A percentile compares a stretch with the other conserved stretches of the same genome.
These are phyloP conservation scores for Pachysandra terminalis DNA, from an alignment of 164 flowering plant genomes.

Conservation along the genomic window DNA sequence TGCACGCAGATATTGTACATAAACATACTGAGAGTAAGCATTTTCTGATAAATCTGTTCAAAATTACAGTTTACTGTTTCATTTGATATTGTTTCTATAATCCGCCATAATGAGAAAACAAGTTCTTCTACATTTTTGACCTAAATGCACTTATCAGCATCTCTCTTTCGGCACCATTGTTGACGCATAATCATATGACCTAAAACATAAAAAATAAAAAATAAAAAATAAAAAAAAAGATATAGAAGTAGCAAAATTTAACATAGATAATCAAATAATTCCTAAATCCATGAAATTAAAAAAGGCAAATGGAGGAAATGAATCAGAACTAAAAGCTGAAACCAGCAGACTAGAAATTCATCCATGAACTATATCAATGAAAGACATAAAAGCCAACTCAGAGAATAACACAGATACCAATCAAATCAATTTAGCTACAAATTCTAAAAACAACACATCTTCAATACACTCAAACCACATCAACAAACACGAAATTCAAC, in stretches of 20 bases:
- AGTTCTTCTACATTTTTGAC: not conserved
- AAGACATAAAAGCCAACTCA: slow-evolving; percentile 7
- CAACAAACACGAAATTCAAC: slow-evolving; percentile 16
- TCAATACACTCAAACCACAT: slow-evolving; percentile 3
- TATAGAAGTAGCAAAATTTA: not conserved
- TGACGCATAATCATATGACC: not conserved
- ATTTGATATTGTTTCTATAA: not conserved
- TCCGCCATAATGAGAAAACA: not conserved
- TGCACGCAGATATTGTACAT: too few species aligned
- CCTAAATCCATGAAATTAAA: not conserved
- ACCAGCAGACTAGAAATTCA: not conserved
- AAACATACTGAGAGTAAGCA: too few species aligned
- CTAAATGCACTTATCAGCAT: not conserved
- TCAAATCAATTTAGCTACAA: slow-evolving; percentile 20
- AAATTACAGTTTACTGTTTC: not conserved
- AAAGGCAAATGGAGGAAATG: not conserved
- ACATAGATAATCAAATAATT: too few species aligned
- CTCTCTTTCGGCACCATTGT: not conserved
- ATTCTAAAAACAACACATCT: slow-evolving; percentile 12
- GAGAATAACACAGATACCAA: slow-evolving; percentile 7
- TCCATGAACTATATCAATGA: not conserved
- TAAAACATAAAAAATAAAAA: not conserved
- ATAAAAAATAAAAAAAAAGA: not conserved
- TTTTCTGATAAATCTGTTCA: not conserved
- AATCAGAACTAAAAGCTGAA: not conserved